A percentile compares a stretch with the other conserved stretches of the same genome.
Conservation (phyloP, 495 filamentous ascomycete genomes). For the Neurospora sp. region DNA sequence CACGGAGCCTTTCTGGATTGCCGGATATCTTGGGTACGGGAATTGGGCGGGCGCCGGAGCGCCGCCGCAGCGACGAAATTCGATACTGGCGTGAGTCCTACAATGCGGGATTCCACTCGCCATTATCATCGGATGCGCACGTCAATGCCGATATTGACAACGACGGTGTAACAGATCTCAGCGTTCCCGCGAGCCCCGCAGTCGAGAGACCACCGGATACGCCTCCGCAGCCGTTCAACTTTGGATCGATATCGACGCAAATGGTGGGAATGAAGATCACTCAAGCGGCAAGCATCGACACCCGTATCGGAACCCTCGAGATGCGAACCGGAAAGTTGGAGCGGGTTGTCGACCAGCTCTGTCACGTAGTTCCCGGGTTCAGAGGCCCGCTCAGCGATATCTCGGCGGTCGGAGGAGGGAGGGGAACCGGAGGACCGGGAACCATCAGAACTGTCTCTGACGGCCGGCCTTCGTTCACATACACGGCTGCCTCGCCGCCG, state of each 20-base stretch:
- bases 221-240: slow-evolving; percentile 44
- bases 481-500: slow-evolving; percentile 18
- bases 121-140: slow-evolving; percentile 35
- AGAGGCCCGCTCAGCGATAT: slow-evolving; percentile 18
- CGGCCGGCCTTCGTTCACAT: slow-evolving; percentile 7
- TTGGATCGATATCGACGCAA: slow-evolving; percentile 32
- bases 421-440: neutral
- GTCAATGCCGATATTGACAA: slow-evolving; percentile 32
- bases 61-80: slow-evolving; percentile 48
- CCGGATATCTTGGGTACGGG: slow-evolving; percentile 21
- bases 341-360: slow-evolving; percentile 32
- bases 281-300: slow-evolving; percentile 40
- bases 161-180: slow-evolving; percentile 21
- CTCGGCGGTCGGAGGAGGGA: slow-evolving; percentile 4
- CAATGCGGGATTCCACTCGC: slow-evolving; percentile 35
- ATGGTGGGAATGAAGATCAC: slow-evolving; percentile 46
- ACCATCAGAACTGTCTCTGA: neutral
- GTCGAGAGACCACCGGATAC: slow-evolving; percentile 26
- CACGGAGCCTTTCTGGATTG: slow-evolving; percentile 44
- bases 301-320: slow-evolving; percentile 37
- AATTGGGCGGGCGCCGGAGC: slow-evolving; percentile 12
- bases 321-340: slow-evolving; percentile 38
- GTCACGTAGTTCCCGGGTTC: slow-evolving; percentile 30
- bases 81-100: slow-evolving; percentile 48
- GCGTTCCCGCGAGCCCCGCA: slow-evolving; percentile 21